Base-by-base conservation (phyloP, 2,329 filamentous ascomycete species). In the Ophiostoma ips region DNA sequence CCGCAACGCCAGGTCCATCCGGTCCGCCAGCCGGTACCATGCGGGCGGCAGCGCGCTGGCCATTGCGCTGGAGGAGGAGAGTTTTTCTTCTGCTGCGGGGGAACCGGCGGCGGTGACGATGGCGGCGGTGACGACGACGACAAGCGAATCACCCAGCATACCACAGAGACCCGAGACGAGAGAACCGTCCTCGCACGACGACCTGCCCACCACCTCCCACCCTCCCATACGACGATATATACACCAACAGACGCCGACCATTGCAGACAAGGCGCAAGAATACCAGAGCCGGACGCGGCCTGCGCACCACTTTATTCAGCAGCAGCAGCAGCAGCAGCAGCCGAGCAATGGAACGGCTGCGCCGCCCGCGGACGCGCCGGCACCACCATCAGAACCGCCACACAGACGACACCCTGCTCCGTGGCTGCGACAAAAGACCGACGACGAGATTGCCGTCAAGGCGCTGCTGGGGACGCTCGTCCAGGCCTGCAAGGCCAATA, bases 1-100 rank as follows among this genome's bases (percentile, higher is more conserved):
- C 38, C 60, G 64, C 28, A 71, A 71, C 60, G 64, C 62, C 11
- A 60, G 66, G 53, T 64, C 58, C 43, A 59, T 72, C 48, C 68
- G 64, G 46, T 60, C 61, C 1, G 63, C 65, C 11, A 65, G 60
- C 44, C 58, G 61, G 15, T 71, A 71, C 53, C 62, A 65, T 43
- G 56, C 63, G 11, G 57, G 58, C 19, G 62, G 62, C 21, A 55
- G 52, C 31, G 55, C 57, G 7, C 48, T 59, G 19, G 57, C 57
- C 1, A 24, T 55, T 16, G 55, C 55, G 6, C 49, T 58, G 15
- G 57, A 60, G 36, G 60, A 61, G 43, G 59, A 61, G 30, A 19
- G 43, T 24, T n/a, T 53, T n/a, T n/a, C n/a, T n/a, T n/a, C n/a
- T n/a, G n/a, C n/a, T 11, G 21, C 45, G 8, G 48, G 24, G 5